These are phyloP conservation scores for Phycomyces nitens DNA, from an alignment of 192 early-diverging fungal genomes.

Conservation along the genomic window DNA sequence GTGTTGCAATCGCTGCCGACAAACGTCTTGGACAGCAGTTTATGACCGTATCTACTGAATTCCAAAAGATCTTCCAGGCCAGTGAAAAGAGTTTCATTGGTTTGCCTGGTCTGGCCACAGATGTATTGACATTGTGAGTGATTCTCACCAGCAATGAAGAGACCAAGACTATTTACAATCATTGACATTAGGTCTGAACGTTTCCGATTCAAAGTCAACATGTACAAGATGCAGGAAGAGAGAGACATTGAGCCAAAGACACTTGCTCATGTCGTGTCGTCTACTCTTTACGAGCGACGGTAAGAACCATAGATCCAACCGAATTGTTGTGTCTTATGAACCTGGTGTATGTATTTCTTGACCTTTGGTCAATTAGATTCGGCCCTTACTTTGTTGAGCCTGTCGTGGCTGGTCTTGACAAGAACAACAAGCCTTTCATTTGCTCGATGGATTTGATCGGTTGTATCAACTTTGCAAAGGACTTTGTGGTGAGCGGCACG, in stretches of 20 bases:
- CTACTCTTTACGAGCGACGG: constrained; percentile 91
- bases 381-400: constrained; percentile 95
- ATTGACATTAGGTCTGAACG: constrained; percentile 63
- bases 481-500: constrained; percentile 95
- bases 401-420: constrained; percentile 91
- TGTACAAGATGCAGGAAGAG: constrained; percentile 95
- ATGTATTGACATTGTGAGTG: constrained; percentile 90
- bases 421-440: constrained; percentile 87
- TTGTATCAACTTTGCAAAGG: constrained; percentile 86
- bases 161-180: constrained; percentile 3
- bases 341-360: neutral
- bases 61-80: constrained; percentile 89
- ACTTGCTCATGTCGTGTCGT: constrained; percentile 89
- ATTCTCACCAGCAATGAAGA: neutral
- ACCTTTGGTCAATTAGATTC: constrained; percentile 60
- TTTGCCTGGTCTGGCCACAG: constrained; percentile 92
- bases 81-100: constrained; percentile 87
- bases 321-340: neutral
- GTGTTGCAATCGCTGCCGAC: constrained; percentile 96
- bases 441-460: constrained; percentile 95
- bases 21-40: constrained; percentile 89
- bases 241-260: constrained; percentile 93
- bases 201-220: constrained; percentile 91
- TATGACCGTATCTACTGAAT: constrained; percentile 91
- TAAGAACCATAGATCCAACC: too few relatives aligned